phyloP scores from a whole-genome alignment of 2,329 filamentous ascomycete genomes.

The Fusarium neocosmosporiellum region DNA sequence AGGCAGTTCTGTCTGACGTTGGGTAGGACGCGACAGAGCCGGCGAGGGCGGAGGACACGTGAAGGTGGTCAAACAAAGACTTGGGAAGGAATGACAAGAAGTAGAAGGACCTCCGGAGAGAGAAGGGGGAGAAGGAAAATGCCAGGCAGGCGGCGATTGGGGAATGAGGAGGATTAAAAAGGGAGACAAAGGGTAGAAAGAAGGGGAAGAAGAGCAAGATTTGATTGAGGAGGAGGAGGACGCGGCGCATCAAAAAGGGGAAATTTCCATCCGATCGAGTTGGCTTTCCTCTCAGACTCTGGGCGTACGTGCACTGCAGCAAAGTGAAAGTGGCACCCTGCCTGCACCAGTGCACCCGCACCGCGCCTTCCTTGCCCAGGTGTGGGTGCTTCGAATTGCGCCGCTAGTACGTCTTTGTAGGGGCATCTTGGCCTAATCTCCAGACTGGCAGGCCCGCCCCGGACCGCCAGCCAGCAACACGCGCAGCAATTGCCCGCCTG shows the following conservation, averaged over 20 bases:
- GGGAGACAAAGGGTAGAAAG: conserved; percentile 39
- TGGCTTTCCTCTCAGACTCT: conserved; percentile 22
- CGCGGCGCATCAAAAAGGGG: conserved; percentile 50
- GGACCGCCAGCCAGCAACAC: conserved; percentile 6
- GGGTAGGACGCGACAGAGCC: conserved; percentile 32
- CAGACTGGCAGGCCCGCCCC: conserved; percentile 27
- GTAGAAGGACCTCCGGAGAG: conserved; percentile 43
- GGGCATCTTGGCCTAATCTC: conserved; percentile 39
- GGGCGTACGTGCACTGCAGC: conserved; percentile 11
- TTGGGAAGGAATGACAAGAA: conserved; percentile 53
- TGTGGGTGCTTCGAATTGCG: conserved; percentile 27
- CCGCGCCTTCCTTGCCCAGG: conserved; percentile 25
- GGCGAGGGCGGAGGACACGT: conserved; percentile 42
- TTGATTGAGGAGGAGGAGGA: conserved; percentile 40
- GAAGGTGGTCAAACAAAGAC: conserved; percentile 33
- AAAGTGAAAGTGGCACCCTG: conserved; percentile 41
- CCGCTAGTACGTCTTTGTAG: conserved; percentile 36
- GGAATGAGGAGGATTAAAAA: conserved; percentile 39
- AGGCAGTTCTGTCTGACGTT: conserved; percentile 4
- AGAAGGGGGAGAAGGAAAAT: conserved; percentile 30
- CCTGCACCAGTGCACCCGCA: neutral
- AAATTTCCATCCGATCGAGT: conserved; percentile 48
- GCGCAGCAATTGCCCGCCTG: neutral
- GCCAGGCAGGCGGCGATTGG: conserved; percentile 36
- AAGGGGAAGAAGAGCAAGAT: conserved; percentile 42